These are phyloP conservation scores for Viola odorata DNA, from an alignment of 345 rosid species.

Conservation along the genomic window DNA sequence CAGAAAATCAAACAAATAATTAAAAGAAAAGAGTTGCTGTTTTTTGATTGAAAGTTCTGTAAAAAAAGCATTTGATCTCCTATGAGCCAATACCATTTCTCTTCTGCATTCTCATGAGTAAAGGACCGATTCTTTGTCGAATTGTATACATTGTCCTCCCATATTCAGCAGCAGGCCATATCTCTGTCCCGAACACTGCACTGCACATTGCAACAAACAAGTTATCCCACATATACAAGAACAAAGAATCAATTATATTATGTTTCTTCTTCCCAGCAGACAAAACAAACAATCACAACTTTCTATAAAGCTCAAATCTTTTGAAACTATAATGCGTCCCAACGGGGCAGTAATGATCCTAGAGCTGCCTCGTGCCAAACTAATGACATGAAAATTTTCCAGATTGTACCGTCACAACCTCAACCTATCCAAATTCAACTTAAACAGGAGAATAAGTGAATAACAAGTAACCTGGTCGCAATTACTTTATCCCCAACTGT, in stretches of 20 bases:
- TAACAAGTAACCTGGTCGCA: slow-evolving; percentile 73
- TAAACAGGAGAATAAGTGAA: not conserved
- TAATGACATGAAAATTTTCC: too few relatives aligned
- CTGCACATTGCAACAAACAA: slow-evolving; percentile 45
- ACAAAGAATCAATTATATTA: too few relatives aligned
- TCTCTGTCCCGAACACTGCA: slow-evolving; percentile 97
- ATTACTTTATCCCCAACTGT: slow-evolving; percentile 80
- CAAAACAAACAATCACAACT: too few relatives aligned
- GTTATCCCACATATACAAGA: not conserved
- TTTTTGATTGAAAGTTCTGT: not conserved
- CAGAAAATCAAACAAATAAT: not conserved
- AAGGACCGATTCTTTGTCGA: slow-evolving; percentile 86
- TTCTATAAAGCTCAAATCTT: too few relatives aligned
- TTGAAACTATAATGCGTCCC: too few relatives aligned
- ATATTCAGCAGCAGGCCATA: slow-evolving; percentile 98
- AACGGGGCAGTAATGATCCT: too few relatives aligned
- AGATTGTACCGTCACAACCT: too few relatives aligned
- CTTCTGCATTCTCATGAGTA: slow-evolving; percentile 83
- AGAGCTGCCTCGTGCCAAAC: too few relatives aligned
- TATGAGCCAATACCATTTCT: slow-evolving; percentile 52
- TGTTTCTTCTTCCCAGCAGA: too few relatives aligned
- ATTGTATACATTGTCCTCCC: slow-evolving; percentile 98
- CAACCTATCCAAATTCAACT: not conserved
- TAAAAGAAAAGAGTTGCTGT: too few relatives aligned
- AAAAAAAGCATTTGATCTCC: too few relatives aligned